A percentile compares a stretch with the other conserved stretches of the same genome.
These are phyloP conservation scores for Aureobasidium sp. DNA, from an alignment of 2,329 filamentous ascomycete species.

Conservation along the genomic window DNA sequence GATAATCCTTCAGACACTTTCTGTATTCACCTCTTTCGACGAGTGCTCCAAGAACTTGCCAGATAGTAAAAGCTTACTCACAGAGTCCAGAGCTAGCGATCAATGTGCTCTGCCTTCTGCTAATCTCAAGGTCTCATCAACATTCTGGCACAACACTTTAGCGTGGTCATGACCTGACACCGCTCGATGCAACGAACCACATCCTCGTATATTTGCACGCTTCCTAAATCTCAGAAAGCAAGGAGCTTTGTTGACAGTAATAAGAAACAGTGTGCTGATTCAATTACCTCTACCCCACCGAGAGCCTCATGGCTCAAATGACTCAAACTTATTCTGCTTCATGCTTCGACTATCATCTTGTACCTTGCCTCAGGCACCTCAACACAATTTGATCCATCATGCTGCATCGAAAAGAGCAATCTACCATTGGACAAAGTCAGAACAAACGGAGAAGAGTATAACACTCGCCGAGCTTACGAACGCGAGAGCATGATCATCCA, in stretches of 20 bases:
- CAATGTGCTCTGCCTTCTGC: neutral
- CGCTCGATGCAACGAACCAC: neutral
- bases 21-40: neutral
- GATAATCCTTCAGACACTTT: neutral
- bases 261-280: too few species aligned
- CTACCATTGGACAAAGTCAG: neutral
- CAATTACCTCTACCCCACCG: neutral
- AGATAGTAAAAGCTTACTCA: neutral
- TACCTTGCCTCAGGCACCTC: neutral
- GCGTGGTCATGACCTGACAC: neutral
- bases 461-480: neutral
- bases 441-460: neutral
- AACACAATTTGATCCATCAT: neutral
- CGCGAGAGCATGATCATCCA: neutral
- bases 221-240: neutral
- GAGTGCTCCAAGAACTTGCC: neutral
- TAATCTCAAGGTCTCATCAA: neutral
- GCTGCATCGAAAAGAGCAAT: neutral
- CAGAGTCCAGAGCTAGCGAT: neutral
- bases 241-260: neutral
- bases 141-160: neutral
- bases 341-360: neutral
- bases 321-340: neutral
- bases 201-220: neutral
- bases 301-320: neutral